phyloP scores from a whole-genome alignment of 2,329 filamentous ascomycete species.

The Epichloe uncinata region DNA sequence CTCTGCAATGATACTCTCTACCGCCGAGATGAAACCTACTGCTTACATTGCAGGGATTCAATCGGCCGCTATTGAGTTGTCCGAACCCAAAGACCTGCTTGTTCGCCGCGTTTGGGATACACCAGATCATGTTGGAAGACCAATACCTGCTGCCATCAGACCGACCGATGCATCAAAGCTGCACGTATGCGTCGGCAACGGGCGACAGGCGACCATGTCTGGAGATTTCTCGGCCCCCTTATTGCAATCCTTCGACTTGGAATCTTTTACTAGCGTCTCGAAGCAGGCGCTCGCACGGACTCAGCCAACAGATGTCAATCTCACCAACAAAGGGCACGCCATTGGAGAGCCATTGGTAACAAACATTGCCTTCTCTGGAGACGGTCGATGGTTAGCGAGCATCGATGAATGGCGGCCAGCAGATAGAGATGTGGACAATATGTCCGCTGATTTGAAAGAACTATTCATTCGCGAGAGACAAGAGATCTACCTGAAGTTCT shows the following conservation, averaged over 20 bases:
- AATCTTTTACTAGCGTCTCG: conserved; percentile 61
- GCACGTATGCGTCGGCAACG: conserved; percentile 53
- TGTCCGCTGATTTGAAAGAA: conserved; percentile 22
- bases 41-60: conserved; percentile 79
- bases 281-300: conserved; percentile 83
- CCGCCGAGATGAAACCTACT: conserved; percentile 73
- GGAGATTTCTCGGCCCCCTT: conserved; percentile 38
- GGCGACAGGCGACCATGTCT: conserved; percentile 42
- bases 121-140: conserved; percentile 29
- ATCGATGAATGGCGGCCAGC: conserved; percentile 84
- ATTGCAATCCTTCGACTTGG: conserved; percentile 80
- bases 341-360: conserved; percentile 69
- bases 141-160: conserved; percentile 48
- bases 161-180: conserved; percentile 50
- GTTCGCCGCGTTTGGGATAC: conserved; percentile 38
- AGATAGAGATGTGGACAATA: conserved; percentile 46
- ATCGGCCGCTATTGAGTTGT: conserved; percentile 37
- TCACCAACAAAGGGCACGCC: conserved; percentile 55
- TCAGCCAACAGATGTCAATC: conserved; percentile 69
- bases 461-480: conserved; percentile 38
- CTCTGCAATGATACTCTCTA: conserved; percentile 80
- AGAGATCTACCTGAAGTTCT: conserved; percentile 85
- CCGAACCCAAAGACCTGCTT: conserved; percentile 36
- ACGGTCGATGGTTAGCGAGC: conserved; percentile 83
- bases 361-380: conserved; percentile 59